Evolutionary conservation across 352 stramenopile genomes (phyloP), one percentile per base, ranked within the genome.

Genomic region (Stephanocyclus meneghinianus): DNA sequence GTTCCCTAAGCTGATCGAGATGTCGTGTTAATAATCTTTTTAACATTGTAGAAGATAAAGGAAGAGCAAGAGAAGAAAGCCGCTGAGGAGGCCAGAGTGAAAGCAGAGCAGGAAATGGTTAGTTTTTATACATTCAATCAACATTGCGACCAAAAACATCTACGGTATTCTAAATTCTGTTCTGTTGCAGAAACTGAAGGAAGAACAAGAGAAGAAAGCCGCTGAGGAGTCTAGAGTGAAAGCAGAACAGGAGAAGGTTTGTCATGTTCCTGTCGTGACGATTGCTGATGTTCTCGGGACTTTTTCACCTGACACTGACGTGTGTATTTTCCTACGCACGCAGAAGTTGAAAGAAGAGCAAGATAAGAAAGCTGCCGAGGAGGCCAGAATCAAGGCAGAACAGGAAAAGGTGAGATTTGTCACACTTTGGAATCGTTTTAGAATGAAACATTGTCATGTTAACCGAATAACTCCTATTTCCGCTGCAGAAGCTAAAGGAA

Each of bases 301-400:
- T 16, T 53, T 5, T 4, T 8, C 35, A 40, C 11, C 0, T 53
- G 2, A 53, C 5, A 53, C 45, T 21, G 45, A 53, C 45, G 7
- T 21, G 5, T 53, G 37, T 30, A 3, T 26, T 32, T 59, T 32
- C 37, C 2, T 62, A 21, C 11, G 0, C 35, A 40, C 7, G 11
- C 11, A 42, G 53, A 62, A 18, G n/a, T 16, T 44, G 3, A 40
- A 62, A 40, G 53, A 62, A 21, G 21, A 40, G 6, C 53, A 62
- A 30, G 53, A 62, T 6, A 62, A 62, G 29, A 62, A 62, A 62
- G 53, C 53, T 62, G 53, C 53, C 11, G 53, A 62, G 1, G 53
- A 62, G 42, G 53, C 53, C 29, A 62, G 53, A 42, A 9, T 62
- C 11, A 42, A 62, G 29, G 50, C 50, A 0, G 50, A 59, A 32